Base-by-base conservation (phyloP, 768 basidiomycete species). In the Russula earlei region DNA sequence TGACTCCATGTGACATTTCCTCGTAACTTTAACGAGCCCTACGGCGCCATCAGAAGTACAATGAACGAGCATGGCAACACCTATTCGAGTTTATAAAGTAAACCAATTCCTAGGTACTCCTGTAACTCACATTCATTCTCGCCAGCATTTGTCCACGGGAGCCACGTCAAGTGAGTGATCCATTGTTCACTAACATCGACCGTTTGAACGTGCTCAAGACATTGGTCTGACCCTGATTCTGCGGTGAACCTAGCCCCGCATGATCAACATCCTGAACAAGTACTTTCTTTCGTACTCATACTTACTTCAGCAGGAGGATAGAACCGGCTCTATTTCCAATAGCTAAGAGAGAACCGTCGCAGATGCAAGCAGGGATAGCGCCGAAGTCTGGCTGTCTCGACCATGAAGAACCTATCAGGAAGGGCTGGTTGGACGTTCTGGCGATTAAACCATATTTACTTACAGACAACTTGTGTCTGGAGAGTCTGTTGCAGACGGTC, bases 261-360 rank as follows among this genome's bases (percentile, higher is more conserved):
- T 55, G 34, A 44, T 38, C 15, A 48, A 37, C 19, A 12, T 9
- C 4, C 11, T 14, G 15, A 17, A 31, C 22, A 47, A 34, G 33
- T 33, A 20, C 50, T 20, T 37, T 25, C 7, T 29, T n/a, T 19
- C 20, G 10, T 10, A 29, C 5, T 11, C 27, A 20, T 38, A 60
- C 64, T 54, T 47, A 83, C 84, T 82, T 77, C 29, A 86, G 64
- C 20, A 90, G 78, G 7, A 74, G 65, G 19, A 90, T 65, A 38
- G 73, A 72, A 17, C 89, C 89, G 0, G 80, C 84, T 22, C 87
- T 74, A 61, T 71, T 86, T 3, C 87, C 89, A 4, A 80, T 68
- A n/a, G 85, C 75, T 4, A 91, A 76, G 0, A 89, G 67, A 3
- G 88, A 90, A 2, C 75, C 78, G 56, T 87, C 79, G 4, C 77